Evolutionary conservation across 1,284 basidiomycete species (phyloP), one percentile per base, ranked within the genome.

Genomic region (Papiliotrema nemorosa): DNA sequence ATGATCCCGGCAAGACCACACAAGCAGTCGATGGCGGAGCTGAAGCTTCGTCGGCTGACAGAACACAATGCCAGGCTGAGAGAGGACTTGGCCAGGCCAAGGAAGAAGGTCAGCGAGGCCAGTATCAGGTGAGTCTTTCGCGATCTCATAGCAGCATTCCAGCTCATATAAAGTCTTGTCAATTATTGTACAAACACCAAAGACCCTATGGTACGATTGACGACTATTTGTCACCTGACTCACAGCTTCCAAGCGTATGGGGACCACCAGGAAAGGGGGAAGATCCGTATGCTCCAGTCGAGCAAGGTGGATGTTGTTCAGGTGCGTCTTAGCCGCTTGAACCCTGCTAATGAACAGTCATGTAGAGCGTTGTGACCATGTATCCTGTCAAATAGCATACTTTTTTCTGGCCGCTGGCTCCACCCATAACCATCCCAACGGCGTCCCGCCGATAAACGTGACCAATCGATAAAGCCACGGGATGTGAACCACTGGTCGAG

Each of bases 1-100:
- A 59, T 62, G 44, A 54, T 55, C 31, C 47, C 55, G 42, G 43
- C 51, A 18, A 54, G 67, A 37, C 64, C 66, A 24, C 64, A 64
- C 48, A 69, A 69, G 56, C 67, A 66, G 53, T 64, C 87, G 63
- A 94, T 97, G 90, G 88, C 88, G 47, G 93, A 97, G 81, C 84
- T 97, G 69, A 96, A 94, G 82, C 85, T 97, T 59, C 83, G 93
- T 43, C 80, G 93, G 51, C 78, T 97, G 60, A 84, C 85, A 54
- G 93, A 97, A 78, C 91, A 97, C 77, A 97, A 97, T 70, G 84
- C 87, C 70, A 81, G 93, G 54, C 76, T 97, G 62, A 79, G 84
- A 66, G 93, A 97, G 76, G 93, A 97, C 71, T 77, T 97, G 54
- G 84, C 86, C 44, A 78, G 93, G 58, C 90, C 90, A 24, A 80